phyloP scores from a whole-genome alignment of 148 eudicot species.

The Suaeda aralocaspica region DNA sequence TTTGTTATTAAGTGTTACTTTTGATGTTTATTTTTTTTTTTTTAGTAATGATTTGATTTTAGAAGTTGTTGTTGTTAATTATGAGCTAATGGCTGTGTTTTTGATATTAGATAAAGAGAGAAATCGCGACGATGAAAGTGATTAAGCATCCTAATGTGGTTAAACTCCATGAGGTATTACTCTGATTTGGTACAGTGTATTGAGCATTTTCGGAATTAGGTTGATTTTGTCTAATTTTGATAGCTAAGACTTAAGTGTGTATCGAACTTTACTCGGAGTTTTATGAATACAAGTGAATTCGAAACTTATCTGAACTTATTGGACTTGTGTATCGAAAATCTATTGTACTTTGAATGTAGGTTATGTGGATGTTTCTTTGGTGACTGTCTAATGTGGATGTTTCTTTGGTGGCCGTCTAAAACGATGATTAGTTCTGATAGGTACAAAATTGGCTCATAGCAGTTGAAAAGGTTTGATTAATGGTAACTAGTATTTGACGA shows the following conservation, averaged over 20 bases:
- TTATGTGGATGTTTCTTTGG: too few relatives aligned
- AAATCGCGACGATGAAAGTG: conserved; percentile 80
- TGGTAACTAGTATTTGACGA: too few relatives aligned
- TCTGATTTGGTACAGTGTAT: background rate
- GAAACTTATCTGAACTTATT: background rate
- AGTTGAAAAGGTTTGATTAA: too few relatives aligned
- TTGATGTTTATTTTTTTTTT: background rate
- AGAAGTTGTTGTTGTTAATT: too few relatives aligned
- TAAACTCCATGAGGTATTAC: conserved; percentile 68
- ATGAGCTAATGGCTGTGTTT: background rate
- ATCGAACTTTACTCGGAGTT: background rate
- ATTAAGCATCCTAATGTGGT: conserved; percentile 86
- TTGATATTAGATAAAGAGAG: conserved; percentile 61
- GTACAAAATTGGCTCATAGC: too few relatives aligned
- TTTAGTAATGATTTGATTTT: too few relatives aligned
- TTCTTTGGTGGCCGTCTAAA: too few relatives aligned
- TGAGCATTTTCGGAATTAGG: background rate
- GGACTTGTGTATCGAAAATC: background rate
- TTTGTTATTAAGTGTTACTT: background rate
- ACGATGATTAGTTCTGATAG: too few relatives aligned
- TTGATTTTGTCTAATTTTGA: background rate
- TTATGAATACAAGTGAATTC: too few relatives aligned
- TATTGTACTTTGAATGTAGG: too few relatives aligned
- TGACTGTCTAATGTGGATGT: too few relatives aligned
- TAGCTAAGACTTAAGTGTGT: too few relatives aligned